Conservation (phyloP, 2,329 filamentous ascomycete species). For the Metarhizium sp. region DNA sequence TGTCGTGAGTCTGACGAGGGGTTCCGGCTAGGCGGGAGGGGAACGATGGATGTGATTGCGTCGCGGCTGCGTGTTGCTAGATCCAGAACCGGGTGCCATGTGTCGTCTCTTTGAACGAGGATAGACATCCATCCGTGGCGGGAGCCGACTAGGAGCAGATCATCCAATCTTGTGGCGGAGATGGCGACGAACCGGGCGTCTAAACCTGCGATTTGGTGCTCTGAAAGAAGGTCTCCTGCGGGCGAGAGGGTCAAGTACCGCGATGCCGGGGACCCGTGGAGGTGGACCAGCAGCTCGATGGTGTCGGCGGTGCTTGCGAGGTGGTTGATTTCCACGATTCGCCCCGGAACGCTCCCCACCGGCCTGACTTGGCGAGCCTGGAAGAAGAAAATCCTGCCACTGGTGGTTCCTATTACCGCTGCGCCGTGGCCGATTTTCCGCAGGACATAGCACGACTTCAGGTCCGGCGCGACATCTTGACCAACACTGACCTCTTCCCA, state of each 20-base stretch:
- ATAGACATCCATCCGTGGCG: slow-evolving; percentile 39
- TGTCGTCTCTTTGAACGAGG: slow-evolving; percentile 15
- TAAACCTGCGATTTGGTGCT: slow-evolving; percentile 25
- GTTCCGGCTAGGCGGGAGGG: slow-evolving; percentile 25
- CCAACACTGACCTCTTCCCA: slow-evolving; percentile 34
- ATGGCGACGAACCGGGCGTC: slow-evolving; percentile 42
- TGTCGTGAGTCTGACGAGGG: slow-evolving; percentile 20
- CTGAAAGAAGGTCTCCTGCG: slow-evolving; percentile 18
- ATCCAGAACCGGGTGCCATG: slow-evolving; percentile 20
- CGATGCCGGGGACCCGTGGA: slow-evolving; percentile 35
- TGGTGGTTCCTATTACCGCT: slow-evolving; percentile 39
- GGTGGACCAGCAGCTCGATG: slow-evolving; percentile 32
- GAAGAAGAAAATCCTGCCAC: slow-evolving; percentile 38
- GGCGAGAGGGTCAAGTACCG: slow-evolving; percentile 29
- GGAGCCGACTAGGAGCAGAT: slow-evolving; percentile 43
- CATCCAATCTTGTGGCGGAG: slow-evolving; percentile 30
- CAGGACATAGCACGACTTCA: slow-evolving; percentile 39
- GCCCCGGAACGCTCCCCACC: slow-evolving; percentile 26
- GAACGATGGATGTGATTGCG: slow-evolving; percentile 58
- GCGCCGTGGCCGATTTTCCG: slow-evolving; percentile 27
- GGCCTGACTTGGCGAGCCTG: slow-evolving; percentile 8
- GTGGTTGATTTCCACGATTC: slow-evolving; percentile 41
- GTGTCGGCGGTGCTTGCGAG: slow-evolving; percentile 16
- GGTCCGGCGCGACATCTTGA: slow-evolving; percentile 23
- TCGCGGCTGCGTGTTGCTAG: slow-evolving; percentile 40